Percentiles rank a stretch among this genome's conserved stretches.
phyloP scores from a whole-genome alignment of 1,139 yeast species.

The Blastobotrys ciferrii region DNA sequence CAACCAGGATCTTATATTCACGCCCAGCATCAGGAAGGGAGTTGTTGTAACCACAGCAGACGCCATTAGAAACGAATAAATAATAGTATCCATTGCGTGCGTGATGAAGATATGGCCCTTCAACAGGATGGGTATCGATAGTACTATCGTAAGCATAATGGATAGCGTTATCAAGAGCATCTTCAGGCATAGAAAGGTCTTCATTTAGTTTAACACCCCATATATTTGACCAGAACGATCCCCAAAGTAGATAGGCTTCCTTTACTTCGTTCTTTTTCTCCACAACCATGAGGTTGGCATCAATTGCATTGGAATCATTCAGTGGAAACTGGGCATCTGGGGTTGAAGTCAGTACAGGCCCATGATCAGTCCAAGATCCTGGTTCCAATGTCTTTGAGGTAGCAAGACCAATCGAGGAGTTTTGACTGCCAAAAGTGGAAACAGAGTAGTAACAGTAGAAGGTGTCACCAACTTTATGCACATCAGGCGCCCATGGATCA shows the following conservation, averaged over 20 bases:
- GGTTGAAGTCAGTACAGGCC: slow-evolving; percentile 7
- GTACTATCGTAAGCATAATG: slow-evolving; percentile 7
- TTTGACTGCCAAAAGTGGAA: slow-evolving; percentile 9
- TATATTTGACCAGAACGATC: slow-evolving; percentile 12
- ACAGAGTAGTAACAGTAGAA: slow-evolving; percentile 12
- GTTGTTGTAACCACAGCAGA: slow-evolving; percentile 10
- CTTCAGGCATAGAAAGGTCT: slow-evolving; percentile 6
- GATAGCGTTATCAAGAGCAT: slow-evolving; percentile 4
- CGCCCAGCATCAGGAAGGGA: slow-evolving; percentile 11
- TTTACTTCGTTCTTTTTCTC: neutral
- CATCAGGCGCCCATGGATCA: slow-evolving; percentile 14
- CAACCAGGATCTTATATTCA: slow-evolving; percentile 13
- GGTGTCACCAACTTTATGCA: slow-evolving; percentile 11
- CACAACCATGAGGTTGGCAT: slow-evolving; percentile 8
- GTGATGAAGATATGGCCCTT: slow-evolving; percentile 10
- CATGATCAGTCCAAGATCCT: slow-evolving; percentile 12
- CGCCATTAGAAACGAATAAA: slow-evolving; percentile 11
- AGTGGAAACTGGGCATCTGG: slow-evolving; percentile 8
- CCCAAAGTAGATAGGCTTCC: slow-evolving; percentile 9
- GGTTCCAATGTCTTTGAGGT: slow-evolving; percentile 11
- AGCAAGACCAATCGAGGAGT: slow-evolving; percentile 12
- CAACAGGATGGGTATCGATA: slow-evolving; percentile 12
- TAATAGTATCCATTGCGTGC: slow-evolving; percentile 12
- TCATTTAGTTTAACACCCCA: slow-evolving; percentile 7
- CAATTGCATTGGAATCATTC: slow-evolving; percentile 8